Percentiles rank a stretch among this genome's conserved stretches.
These are phyloP conservation scores for Acidiella bohemica DNA, from an alignment of 495 filamentous ascomycete species.

Conservation along the genomic window DNA sequence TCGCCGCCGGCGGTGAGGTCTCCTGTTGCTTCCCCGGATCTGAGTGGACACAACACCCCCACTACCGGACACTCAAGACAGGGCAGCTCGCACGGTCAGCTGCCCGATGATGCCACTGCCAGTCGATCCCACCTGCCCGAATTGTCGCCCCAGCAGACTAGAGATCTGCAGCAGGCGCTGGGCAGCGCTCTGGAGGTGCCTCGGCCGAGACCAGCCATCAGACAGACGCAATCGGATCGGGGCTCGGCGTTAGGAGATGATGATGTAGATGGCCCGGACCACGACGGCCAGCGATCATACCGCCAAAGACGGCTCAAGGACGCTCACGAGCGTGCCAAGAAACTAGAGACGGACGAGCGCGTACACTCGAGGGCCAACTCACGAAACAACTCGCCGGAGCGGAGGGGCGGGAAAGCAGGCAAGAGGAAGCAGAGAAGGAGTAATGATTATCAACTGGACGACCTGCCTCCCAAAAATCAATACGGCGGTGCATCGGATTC, in stretches of 20 bases:
- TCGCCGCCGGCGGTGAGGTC: too few species aligned
- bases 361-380: constrained; percentile 9
- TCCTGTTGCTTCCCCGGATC: too few species aligned
- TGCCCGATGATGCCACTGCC: constrained; percentile 1
- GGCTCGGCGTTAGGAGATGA: constrained; percentile 1
- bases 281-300: constrained; percentile 3
- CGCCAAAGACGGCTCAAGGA: constrained; percentile 7
- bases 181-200: constrained; percentile 2
- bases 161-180: constrained; percentile 12
- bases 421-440: constrained; percentile 6
- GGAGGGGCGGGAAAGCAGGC: neutral
- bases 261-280: constrained; percentile 7
- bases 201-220: constrained; percentile 17
- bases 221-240: constrained; percentile 3
- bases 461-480: constrained; percentile 22
- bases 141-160: constrained; percentile 13
- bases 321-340: constrained; percentile 19
- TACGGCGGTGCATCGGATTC: constrained; percentile 25
- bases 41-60: too few species aligned
- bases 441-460: constrained; percentile 28
- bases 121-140: constrained; percentile 11
- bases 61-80: constrained; percentile 9
- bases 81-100: constrained; percentile 10
- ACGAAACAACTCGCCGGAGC: constrained; percentile 13
- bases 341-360: constrained; percentile 17